Base-by-base conservation (phyloP, 495 filamentous ascomycete genomes). In the Lasiosphaeriaceae sp. region DNA sequence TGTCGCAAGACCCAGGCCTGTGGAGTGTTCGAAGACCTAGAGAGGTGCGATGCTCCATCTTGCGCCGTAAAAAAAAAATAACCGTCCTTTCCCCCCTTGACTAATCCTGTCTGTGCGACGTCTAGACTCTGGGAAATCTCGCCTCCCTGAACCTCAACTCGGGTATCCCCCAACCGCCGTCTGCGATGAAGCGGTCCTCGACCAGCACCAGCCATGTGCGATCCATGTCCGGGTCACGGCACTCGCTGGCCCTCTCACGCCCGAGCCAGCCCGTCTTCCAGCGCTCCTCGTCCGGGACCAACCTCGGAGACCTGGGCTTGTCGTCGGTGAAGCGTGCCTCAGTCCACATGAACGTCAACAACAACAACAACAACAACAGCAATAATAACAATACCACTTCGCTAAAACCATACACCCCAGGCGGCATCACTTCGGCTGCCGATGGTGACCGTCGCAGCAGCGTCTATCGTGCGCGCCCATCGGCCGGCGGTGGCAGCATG, bases 101-200 rank as follows among this genome's bases (percentile, higher is more conserved):
- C 49, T 19, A 4, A 12, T 16, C 29, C 34, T 24, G 21, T n/a
- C 11, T 34, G 4, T 24, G 21, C 8, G 20, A 4, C 46, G 35
- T 24, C 46, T 26, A 11, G 43, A 24, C 22, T 59, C 61, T 31
- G 41, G 41, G 70, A 94, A 90, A 90, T 24, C 82, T 95, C 43
- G 90, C 85, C 59, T 81, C 83, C 63, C 80, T 92, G 65, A 89
- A 85, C 66, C 82, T 84, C 70, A 93, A 87, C 65, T 86, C 87
- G 39, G 77, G 83, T n/a, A 88, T 96, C 53, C 92, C 92, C 5
- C 89, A 91, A 71, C 91, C 92, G 5, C 77, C 87, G n/a, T 97
- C 94, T n/a, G 90, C 94, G 22, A 81, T 97, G 77, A 97, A 97
- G 74, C 90, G 94, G 68, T 89, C 90, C 8, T 92, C 90, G n/a